These are phyloP conservation scores for Fragaria vesca DNA, from an alignment of 306 rosid species.

Conservation along the genomic window DNA sequence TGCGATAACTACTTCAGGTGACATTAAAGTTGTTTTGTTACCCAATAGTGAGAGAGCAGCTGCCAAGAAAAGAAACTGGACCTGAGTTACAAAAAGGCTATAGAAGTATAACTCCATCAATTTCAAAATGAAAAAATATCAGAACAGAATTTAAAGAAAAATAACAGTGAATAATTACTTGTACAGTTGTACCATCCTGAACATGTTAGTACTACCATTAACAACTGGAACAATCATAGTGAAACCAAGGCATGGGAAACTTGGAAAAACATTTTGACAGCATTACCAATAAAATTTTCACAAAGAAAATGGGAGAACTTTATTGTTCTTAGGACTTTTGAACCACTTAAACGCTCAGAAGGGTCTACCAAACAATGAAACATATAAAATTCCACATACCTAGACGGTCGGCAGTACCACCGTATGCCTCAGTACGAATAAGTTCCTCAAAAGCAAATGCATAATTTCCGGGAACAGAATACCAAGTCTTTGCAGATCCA, in stretches of 20 bases:
- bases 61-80: constrained; percentile 65
- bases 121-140: constrained; percentile 11
- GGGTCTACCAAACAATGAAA: constrained; percentile 17
- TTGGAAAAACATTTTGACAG: not conserved
- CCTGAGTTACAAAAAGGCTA: constrained; percentile 46
- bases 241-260: not conserved
- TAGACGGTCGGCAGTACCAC: constrained; percentile 75
- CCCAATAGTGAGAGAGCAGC: constrained; percentile 94
- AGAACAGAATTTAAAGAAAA: constrained; percentile 8
- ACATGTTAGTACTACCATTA: not conserved
- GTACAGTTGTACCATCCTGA: not conserved
- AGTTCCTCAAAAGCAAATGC: constrained; percentile 90
- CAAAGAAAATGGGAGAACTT: not conserved
- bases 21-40: constrained; percentile 85
- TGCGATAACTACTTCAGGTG: constrained; percentile 79
- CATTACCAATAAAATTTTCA: not conserved
- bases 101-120: constrained; percentile 32
- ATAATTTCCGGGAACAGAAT: constrained; percentile 89
- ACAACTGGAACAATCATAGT: not conserved
- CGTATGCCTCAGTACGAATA: constrained; percentile 69
- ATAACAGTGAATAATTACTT: not conserved
- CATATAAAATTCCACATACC: constrained; percentile 49
- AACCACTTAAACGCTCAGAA: constrained; percentile 10
- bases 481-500: constrained; percentile 98
- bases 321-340: not conserved